A percentile compares a stretch with the other conserved stretches of the same genome.
Conservation (phyloP, 495 filamentous ascomycete genomes). For the Xylaria venustula region DNA sequence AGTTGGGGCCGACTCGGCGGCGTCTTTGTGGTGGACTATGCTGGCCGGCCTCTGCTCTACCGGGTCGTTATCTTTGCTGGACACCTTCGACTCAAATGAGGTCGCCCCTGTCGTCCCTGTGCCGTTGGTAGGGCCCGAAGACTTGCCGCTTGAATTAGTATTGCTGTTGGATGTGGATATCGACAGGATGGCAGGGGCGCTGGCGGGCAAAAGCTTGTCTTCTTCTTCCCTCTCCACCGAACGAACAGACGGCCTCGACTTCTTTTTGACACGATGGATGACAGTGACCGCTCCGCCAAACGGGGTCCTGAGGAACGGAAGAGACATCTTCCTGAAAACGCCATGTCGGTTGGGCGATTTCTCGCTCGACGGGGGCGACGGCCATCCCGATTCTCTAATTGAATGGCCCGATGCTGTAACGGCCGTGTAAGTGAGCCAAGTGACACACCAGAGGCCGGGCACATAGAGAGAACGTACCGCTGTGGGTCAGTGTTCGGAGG, state of each 20-base stretch:
- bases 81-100: conserved; percentile 41
- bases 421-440: neutral
- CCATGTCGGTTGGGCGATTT: conserved; percentile 19
- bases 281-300: conserved; percentile 43
- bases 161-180: conserved; percentile 18
- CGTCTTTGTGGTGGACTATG: conserved; percentile 24
- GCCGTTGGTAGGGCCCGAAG: conserved; percentile 26
- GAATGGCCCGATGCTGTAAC: conserved; percentile 18
- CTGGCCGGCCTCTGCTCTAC: conserved; percentile 23
- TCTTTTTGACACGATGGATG: conserved; percentile 41
- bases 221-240: conserved; percentile 19
- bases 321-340: conserved; percentile 41
- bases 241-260: conserved; percentile 31
- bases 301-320: conserved; percentile 38
- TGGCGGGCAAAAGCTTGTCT: conserved; percentile 15
- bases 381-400: conserved; percentile 28
- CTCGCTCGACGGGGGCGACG: conserved; percentile 20
- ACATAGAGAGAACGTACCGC: conserved; percentile 27
- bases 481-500: conserved; percentile 46
- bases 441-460: neutral
- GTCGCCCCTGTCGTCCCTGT: conserved; percentile 38
- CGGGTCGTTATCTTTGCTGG: conserved; percentile 18
- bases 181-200: conserved; percentile 22
- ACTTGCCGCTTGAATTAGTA: conserved; percentile 32
- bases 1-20: conserved; percentile 13